Conservation (phyloP, 2,329 filamentous ascomycete species). For the Fusarium palustre region DNA sequence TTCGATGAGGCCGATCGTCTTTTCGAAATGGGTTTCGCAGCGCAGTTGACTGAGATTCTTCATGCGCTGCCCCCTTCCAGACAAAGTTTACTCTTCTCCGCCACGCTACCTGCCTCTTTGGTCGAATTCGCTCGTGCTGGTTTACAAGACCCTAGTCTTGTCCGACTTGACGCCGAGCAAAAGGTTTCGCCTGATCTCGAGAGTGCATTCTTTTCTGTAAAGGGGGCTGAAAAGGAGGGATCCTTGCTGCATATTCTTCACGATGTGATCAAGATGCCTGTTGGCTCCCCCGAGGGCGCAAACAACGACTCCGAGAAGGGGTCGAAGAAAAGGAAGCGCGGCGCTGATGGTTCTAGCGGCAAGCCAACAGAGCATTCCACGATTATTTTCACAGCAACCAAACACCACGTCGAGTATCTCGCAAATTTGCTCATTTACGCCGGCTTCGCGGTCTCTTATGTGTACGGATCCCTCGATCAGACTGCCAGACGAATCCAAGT, state of each 20-base stretch:
- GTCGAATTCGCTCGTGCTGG: slow-evolving; percentile 97
- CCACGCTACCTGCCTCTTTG: slow-evolving; percentile 90
- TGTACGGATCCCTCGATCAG: slow-evolving; percentile 94
- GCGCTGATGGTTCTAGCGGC: slow-evolving; percentile 62
- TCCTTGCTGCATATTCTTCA: slow-evolving; percentile 89
- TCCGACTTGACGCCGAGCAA: slow-evolving; percentile 91
- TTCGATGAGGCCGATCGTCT: slow-evolving; percentile 97
- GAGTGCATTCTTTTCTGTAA: slow-evolving; percentile 93
- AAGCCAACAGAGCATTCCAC: slow-evolving; percentile 91
- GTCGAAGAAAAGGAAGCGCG: slow-evolving; percentile 79
- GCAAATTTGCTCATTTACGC: slow-evolving; percentile 80
- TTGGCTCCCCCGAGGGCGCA: slow-evolving; percentile 67
- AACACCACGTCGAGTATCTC: slow-evolving; percentile 97
- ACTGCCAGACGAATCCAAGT: slow-evolving; percentile 93
- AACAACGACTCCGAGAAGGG: slow-evolving; percentile 57
- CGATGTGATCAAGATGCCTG: slow-evolving; percentile 92
- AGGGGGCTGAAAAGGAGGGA: slow-evolving; percentile 93
- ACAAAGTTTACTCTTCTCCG: slow-evolving; percentile 94
- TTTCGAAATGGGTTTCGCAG: slow-evolving; percentile 98
- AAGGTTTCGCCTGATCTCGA: slow-evolving; percentile 97
- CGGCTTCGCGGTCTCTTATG: slow-evolving; percentile 91
- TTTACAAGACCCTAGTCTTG: slow-evolving; percentile 88
- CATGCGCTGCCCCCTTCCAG: slow-evolving; percentile 85
- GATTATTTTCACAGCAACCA: slow-evolving; percentile 93
- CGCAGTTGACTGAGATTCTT: slow-evolving; percentile 92